phyloP scores from a whole-genome alignment of 2,329 filamentous ascomycete species.

The Boeremia lycopersici region DNA sequence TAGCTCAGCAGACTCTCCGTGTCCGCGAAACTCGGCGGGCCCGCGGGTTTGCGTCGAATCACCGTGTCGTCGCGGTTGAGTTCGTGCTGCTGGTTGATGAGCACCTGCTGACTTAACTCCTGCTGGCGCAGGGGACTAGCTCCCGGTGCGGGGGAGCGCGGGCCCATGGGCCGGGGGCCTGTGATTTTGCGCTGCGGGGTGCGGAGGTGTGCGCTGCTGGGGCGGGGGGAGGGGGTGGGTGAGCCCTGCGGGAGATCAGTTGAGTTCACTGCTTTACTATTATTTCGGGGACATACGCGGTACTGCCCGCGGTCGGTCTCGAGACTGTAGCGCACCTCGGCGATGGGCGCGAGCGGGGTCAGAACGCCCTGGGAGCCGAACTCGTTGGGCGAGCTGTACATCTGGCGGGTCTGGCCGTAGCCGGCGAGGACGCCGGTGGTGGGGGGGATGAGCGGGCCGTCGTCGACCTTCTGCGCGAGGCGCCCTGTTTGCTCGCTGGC shows the following conservation, averaged over 20 bases:
- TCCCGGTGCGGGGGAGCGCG: constrained; percentile 53
- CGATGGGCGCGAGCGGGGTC: constrained; percentile 56
- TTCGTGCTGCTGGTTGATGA: background rate
- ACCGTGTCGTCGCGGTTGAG: constrained; percentile 33
- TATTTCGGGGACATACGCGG: constrained; percentile 34
- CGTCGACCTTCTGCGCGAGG: constrained; percentile 59
- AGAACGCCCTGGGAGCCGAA: constrained; percentile 45
- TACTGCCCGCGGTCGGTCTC: constrained; percentile 51
- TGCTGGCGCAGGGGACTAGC: constrained; percentile 35
- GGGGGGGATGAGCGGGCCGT: constrained; percentile 64
- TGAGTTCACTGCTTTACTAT: too few species aligned
- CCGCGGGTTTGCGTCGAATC: constrained; percentile 42
- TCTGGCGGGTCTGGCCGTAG: constrained; percentile 46
- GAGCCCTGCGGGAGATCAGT: too few species aligned
- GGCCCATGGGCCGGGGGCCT: constrained; percentile 56
- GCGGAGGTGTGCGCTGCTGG: constrained; percentile 36
- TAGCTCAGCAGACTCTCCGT: constrained; percentile 19
- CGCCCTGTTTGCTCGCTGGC: constrained; percentile 46
- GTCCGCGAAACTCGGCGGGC: background rate
- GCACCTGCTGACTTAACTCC: background rate
- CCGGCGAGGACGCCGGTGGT: constrained; percentile 51
- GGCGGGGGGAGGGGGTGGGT: constrained; percentile 40
- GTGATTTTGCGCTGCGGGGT: constrained; percentile 53
- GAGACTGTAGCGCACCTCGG: constrained; percentile 57
- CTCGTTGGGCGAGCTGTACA: constrained; percentile 47